Evolutionary conservation across 495 filamentous ascomycete genomes (phyloP), one percentile per base, ranked within the genome.

Genomic region (Aspergillus wentii): DNA sequence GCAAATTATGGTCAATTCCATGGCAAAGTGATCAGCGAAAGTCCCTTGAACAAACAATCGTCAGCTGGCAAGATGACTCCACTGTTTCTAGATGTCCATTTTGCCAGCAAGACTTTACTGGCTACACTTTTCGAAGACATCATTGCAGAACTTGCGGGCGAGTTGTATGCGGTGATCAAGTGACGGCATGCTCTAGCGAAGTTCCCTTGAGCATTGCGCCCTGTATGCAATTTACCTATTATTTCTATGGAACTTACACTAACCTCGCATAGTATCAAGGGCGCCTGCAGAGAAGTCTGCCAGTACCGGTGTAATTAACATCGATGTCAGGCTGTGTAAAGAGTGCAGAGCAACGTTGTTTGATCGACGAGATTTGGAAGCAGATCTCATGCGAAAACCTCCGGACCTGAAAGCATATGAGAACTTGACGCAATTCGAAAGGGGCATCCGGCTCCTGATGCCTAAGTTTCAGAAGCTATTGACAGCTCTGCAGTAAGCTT

Each of bases 41-140:
- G 58, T 51, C 72, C 10, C 63, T 97, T 7, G 92, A 98, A 61
- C 94, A 98, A 51, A 86, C 83, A 1, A 76, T 98, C 11, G 88
- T 97, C 13, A 83, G 81, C 10, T 98, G 92, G 92, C 85, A 98
- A 56, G 92, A 97, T 32, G 94, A 97, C 63, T 72, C 82, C 0
- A 76, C 65, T 30, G 89, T 98, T 15, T 35, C 70, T 4, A 79
- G 78, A 31, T 98, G 92, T 45, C 94, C 92, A 3, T 92, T 94
- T 49, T 98, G 92, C 50, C 83, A 89, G 49, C 92, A 97, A 50
- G 87, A 94, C 36, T 98, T 98, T 60, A 78, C 86, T 1, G 79
- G 75, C 17, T 95, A 94, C 68, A 79, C 86, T 1, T 90, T 94
- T 48, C 76, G 92, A 52, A 74, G 92, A 40, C 94, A 97, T 56